phyloP scores from a whole-genome alignment of 805 yeast genomes.

The Ogataea populi-albae region DNA sequence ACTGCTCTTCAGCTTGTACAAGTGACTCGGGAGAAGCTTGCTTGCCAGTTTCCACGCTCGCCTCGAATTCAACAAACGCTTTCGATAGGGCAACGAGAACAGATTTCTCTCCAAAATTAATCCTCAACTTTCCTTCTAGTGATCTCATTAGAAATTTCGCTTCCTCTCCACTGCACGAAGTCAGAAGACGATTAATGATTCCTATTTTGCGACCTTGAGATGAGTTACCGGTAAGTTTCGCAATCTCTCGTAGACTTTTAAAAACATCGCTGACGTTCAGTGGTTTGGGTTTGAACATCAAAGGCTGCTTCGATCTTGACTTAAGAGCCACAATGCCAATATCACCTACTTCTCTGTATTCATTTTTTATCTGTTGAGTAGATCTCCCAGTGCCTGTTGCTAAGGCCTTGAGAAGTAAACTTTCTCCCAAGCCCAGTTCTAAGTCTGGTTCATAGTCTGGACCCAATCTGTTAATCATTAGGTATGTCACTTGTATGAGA shows the following conservation, averaged over 20 bases:
- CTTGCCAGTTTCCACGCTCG: conserved; percentile 26
- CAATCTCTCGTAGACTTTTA: conserved; percentile 69
- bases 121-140: conserved; percentile 87
- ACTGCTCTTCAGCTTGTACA: conserved; percentile 67
- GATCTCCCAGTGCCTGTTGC: conserved; percentile 88
- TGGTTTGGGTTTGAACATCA: conserved; percentile 90
- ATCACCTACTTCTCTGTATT: conserved; percentile 81
- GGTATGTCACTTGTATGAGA: conserved; percentile 70
- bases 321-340: conserved; percentile 84
- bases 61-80: conserved; percentile 69
- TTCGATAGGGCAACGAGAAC: conserved; percentile 82
- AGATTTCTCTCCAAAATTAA: conserved; percentile 92
- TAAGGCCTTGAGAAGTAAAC: conserved; percentile 80
- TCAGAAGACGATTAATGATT: conserved; percentile 76
- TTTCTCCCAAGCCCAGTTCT: conserved; percentile 92
- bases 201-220: conserved; percentile 78
- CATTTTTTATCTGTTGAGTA: conserved; percentile 62
- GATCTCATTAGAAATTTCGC: conserved; percentile 90
- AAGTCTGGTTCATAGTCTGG: conserved; percentile 91
- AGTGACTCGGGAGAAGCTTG: conserved; percentile 41
- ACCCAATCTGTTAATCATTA: conserved; percentile 84
- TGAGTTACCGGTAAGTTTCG: conserved; percentile 72
- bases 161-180: conserved; percentile 82
- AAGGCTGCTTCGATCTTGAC: conserved; percentile 80
- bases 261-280: conserved; percentile 74